phyloP scores from a whole-genome alignment of 495 filamentous ascomycete genomes.

The Penicillium flavigenum region DNA sequence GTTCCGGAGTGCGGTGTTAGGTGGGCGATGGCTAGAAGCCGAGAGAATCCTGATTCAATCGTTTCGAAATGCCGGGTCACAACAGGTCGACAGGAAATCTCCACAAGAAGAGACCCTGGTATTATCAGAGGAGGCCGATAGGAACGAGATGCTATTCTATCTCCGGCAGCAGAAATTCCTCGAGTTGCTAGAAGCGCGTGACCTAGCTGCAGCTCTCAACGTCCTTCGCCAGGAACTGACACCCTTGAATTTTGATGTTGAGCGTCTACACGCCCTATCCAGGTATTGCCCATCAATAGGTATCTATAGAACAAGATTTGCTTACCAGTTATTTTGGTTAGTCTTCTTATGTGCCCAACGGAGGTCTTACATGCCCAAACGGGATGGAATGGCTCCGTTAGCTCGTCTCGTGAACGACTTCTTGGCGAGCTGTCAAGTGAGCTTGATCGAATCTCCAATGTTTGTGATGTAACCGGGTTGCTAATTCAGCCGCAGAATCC shows the following conservation, averaged over 20 bases:
- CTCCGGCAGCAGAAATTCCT: constrained; percentile 93
- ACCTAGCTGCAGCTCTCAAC: constrained; percentile 69
- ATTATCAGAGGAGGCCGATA: constrained; percentile 57
- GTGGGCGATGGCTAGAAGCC: constrained; percentile 80
- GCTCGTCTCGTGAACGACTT: constrained; percentile 70
- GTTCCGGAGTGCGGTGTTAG: constrained; percentile 77
- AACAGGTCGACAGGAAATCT: constrained; percentile 23
- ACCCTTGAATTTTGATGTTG: constrained; percentile 76
- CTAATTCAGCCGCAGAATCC: constrained; percentile 58
- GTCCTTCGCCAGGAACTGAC: constrained; percentile 87
- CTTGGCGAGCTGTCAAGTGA: constrained; percentile 82
- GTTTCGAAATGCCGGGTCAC: constrained; percentile 21
- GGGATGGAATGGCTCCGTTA: constrained; percentile 83
- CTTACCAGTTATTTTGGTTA: constrained; percentile 28
- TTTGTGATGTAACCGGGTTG: neutral
- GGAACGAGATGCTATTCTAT: constrained; percentile 69
- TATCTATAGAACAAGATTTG: neutral
- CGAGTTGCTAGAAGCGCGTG: constrained; percentile 76
- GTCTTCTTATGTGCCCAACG: constrained; percentile 82
- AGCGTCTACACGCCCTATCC: constrained; percentile 76
- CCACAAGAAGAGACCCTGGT: constrained; percentile 41
- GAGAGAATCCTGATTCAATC: constrained; percentile 74
- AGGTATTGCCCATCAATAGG: constrained; percentile 50
- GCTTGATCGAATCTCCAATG: constrained; percentile 22
- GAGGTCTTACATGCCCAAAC: constrained; percentile 82